Conservation (phyloP, 768 basidiomycete genomes). For the Lentinula detonsa region DNA sequence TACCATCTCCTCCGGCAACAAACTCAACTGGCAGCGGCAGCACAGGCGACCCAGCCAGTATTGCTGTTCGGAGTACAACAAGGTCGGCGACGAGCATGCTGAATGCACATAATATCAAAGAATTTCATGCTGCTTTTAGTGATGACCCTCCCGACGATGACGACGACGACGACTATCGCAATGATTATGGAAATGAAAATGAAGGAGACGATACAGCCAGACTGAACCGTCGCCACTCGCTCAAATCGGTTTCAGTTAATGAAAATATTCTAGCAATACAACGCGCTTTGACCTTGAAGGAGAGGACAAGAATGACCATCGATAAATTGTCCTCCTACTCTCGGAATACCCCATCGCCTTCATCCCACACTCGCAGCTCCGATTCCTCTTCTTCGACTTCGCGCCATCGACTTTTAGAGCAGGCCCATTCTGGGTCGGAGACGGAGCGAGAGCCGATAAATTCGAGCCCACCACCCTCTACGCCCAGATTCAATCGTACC, state of each 20-base stretch:
- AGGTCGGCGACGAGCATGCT: slow-evolving; percentile 27
- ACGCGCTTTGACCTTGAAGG: slow-evolving; percentile 62
- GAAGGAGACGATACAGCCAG: slow-evolving; percentile 42
- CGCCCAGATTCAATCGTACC: slow-evolving; percentile 12
- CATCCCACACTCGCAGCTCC: slow-evolving; percentile 31
- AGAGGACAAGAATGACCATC: slow-evolving; percentile 67
- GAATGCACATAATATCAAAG: slow-evolving; percentile 32
- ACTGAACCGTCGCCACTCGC: slow-evolving; percentile 24
- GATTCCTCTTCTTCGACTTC: slow-evolving; percentile 24
- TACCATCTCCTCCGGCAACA: slow-evolving; percentile 81
- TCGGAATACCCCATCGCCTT: slow-evolving; percentile 52
- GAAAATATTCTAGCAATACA: slow-evolving; percentile 58
- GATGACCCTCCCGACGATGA: slow-evolving; percentile 36
- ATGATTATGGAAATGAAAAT: slow-evolving; percentile 41
- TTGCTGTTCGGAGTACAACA: slow-evolving; percentile 23
- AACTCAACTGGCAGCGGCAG: slow-evolving; percentile 83
- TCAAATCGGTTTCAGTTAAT: slow-evolving; percentile 26
- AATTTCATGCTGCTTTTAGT: slow-evolving; percentile 18
- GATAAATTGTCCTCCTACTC: slow-evolving; percentile 61
- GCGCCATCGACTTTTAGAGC: slow-evolving; percentile 23
- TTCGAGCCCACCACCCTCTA: slow-evolving; percentile 19
- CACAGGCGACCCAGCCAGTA: slow-evolving; percentile 52
- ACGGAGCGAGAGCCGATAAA: slow-evolving; percentile 65
- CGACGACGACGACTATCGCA: slow-evolving; percentile 37
- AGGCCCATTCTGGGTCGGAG: slow-evolving; percentile 63